Evolutionary conservation across 2,329 filamentous ascomycete species (phyloP).

Genomic region (Cladorrhinum sp.): DNA sequence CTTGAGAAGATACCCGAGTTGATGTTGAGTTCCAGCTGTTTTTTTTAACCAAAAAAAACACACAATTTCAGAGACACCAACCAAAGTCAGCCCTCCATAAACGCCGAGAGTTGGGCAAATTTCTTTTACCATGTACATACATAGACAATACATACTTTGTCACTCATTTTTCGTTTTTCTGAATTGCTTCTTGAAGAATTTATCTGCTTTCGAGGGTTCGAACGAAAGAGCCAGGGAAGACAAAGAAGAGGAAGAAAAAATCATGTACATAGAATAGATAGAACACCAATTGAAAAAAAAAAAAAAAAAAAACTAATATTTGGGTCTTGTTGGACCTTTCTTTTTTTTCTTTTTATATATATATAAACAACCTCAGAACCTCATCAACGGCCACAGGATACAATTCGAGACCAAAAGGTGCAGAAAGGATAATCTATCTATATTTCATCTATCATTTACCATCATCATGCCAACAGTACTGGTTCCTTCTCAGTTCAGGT

Average conservation of each 20-base stretch:
- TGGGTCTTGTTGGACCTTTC: not conserved
- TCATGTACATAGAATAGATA: not conserved
- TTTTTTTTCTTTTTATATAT: not conserved
- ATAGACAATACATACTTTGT: not conserved
- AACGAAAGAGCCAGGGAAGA: not conserved
- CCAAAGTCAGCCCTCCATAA: slow-evolving; percentile 8
- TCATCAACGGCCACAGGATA: too few relatives aligned
- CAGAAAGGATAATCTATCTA: too few relatives aligned
- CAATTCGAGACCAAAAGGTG: too few relatives aligned
- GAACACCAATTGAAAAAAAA: too few relatives aligned
- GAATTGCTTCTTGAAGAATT: too few relatives aligned
- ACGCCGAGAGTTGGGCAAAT: slow-evolving; percentile 11
- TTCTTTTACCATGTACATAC: too few relatives aligned
- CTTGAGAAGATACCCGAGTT: slow-evolving; percentile 16
- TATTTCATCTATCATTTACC: too few relatives aligned
- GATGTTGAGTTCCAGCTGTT: slow-evolving; percentile 9
- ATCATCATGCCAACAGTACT: too few relatives aligned
- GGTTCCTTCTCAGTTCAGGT: too few relatives aligned
- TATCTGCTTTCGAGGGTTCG: not conserved
- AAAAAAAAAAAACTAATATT: not conserved
- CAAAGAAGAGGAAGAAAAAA: not conserved
- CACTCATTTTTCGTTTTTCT: not conserved
- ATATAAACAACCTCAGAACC: too few relatives aligned
- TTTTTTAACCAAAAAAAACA: not conserved
- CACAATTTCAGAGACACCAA: too few relatives aligned